Evolutionary conservation across 176 grass and related monocot species (phyloP).

Genomic region (Avena insularis): DNA sequence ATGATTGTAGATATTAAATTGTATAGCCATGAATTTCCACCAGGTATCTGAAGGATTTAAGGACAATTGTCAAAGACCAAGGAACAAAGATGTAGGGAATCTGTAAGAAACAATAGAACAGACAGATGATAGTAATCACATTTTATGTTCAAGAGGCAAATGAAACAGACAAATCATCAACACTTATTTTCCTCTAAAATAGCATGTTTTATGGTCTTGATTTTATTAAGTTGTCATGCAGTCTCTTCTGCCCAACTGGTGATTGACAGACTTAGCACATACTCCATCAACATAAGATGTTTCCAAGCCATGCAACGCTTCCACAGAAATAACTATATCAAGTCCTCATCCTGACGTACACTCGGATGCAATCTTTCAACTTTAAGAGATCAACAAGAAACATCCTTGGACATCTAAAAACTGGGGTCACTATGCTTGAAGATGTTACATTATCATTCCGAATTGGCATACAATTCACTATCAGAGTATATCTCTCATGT

Average conservation of each 20-base stretch:
- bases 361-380: neutral
- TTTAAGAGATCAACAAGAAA: slow-evolving; percentile 8
- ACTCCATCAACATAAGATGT: slow-evolving; percentile 7
- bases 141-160: slow-evolving; percentile 1
- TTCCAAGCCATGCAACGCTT: slow-evolving; percentile 1
- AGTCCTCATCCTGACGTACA: slow-evolving; percentile 10
- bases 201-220: slow-evolving; percentile 9
- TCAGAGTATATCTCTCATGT: neutral
- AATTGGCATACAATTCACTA: slow-evolving; percentile 5
- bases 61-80: slow-evolving; percentile 41
- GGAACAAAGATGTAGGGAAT: slow-evolving; percentile 24
- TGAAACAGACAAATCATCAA: neutral
- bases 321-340: slow-evolving; percentile 25
- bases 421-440: neutral
- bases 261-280: slow-evolving; percentile 7
- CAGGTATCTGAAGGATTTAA: slow-evolving; percentile 53
- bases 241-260: neutral
- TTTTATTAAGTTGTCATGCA: neutral
- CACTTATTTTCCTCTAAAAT: slow-evolving; percentile 13
- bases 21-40: slow-evolving; percentile 89
- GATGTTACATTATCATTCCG: slow-evolving; percentile 14
- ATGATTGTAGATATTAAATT: slow-evolving; percentile 91
- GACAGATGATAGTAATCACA: neutral
- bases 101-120: slow-evolving; percentile 7
- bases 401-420: slow-evolving; percentile 32